phyloP scores from a whole-genome alignment of 768 basidiomycete species.

The Trametopsis cervina region DNA sequence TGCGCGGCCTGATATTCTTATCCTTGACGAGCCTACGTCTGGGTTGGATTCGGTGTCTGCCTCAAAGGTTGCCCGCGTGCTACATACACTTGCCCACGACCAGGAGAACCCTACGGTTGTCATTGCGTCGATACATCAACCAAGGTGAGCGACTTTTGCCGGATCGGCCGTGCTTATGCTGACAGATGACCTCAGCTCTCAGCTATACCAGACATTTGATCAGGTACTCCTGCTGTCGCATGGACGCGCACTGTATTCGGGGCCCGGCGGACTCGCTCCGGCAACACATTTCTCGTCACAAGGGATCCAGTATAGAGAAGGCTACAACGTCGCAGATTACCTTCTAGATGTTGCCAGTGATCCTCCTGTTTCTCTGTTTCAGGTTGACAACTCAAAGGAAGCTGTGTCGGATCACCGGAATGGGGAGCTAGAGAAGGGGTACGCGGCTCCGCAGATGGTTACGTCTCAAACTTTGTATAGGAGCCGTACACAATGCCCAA shows the following conservation, averaged over 20 bases:
- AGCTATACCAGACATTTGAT: slow-evolving; percentile 82
- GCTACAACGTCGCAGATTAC: slow-evolving; percentile 92
- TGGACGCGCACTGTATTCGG: slow-evolving; percentile 74
- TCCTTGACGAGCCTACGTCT: slow-evolving; percentile 83
- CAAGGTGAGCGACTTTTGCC: slow-evolving; percentile 40
- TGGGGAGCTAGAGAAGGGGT: slow-evolving; percentile 3
- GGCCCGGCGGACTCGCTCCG: slow-evolving; percentile 66
- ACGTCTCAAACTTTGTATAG: not conserved
- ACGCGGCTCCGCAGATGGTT: not conserved
- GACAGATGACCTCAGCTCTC: slow-evolving; percentile 38
- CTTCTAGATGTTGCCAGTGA: slow-evolving; percentile 82
- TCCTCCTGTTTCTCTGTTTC: slow-evolving; percentile 44
- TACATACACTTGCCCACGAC: slow-evolving; percentile 71
- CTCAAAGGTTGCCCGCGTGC: slow-evolving; percentile 66
- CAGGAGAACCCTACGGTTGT: slow-evolving; percentile 66
- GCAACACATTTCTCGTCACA: slow-evolving; percentile 51
- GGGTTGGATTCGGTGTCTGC: slow-evolving; percentile 87
- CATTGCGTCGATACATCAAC: slow-evolving; percentile 85
- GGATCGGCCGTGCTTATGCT: not conserved
- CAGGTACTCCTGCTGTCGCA: slow-evolving; percentile 70
- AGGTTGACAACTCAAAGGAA: slow-evolving; percentile 1
- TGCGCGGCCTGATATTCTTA: slow-evolving; percentile 74
- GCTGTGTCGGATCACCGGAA: slow-evolving; percentile 3
- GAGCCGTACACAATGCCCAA: slow-evolving; percentile 37
- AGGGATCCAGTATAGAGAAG: slow-evolving; percentile 51